Base-by-base conservation (phyloP, 306 rosid genomes). In the Casuarina cunninghamiana region DNA sequence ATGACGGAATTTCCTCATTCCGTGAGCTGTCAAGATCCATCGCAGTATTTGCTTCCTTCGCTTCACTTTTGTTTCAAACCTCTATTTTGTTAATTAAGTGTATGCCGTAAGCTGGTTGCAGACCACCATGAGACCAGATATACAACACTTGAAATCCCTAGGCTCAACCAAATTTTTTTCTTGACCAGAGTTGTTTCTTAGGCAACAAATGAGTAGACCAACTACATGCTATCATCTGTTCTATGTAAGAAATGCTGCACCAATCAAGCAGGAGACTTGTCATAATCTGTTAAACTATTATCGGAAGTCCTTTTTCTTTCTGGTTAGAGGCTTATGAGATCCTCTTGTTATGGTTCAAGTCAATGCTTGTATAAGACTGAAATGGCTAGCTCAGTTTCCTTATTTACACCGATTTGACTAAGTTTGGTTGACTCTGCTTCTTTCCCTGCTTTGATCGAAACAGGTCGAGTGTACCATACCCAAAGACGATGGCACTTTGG, bases 401-500 rank as follows among this genome's bases (percentile, higher is more conserved):
- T 16, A 38, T 63, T 21, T 45, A 32, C 3, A 10, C 26, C 44
- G 60, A 37, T 16, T 54, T 66, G 32, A 67, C 32, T 38, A 38
- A 4, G 51, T 19, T 65, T 17, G 63, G 51, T 44, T 49, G 17
- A 71, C 46, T 12, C 75, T 54, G 71, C 39, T 10, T 45, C 68
- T 77, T 15, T 61, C 53, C 69, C 57, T 65, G 16, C 61, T 46
- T 77, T 73, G 37, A 51, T 53, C 71, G 51, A 73, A 70, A 76
- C 87, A 93, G 98, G 98, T 95, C 46, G 98, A 95, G 80, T 95
- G 98, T 74, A 92, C 98, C 35, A 91, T 95, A 37, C 98, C 98
- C 10, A 95, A 85, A 81, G 98, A 95, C 38, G 96, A 95, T 48
- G 98, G 97, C 43, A 86, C 87, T 4, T 75, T 95, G 82, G 97